Evolutionary conservation across 306 rosid species (phyloP), one percentile per base, ranked within the genome.

Genomic region (Trifolium subterraneum): DNA sequence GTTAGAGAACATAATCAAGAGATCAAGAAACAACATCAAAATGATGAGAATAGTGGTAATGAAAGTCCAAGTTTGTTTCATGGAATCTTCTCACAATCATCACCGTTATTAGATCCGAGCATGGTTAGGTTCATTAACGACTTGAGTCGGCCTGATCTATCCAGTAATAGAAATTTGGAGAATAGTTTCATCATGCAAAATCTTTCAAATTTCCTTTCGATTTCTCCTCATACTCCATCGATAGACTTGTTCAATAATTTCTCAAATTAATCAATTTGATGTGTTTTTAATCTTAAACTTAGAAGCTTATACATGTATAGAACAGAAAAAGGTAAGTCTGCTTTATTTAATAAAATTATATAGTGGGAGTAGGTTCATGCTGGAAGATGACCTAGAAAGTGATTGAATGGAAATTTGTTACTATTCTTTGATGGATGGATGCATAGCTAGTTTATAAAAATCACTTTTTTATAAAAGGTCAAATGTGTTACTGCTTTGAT

Each of bases 191-290:
- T 80, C 84, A 72, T 86, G 82, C 85, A 84, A 5, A 87, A 81
- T 58, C 84, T 86, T 73, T 89, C 90, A 22, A 80, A 73, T 78
- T 85, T 82, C 13, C 5, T 83, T 58, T 87, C 88, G 19, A 85
- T 83, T 58, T 87, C 88, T 25, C 86, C 84, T 8, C 60, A 1
- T 4, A 50, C 55, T 14, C 81, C 83, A 18, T 80, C 86, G 14
- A 64, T 87, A 2, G 95, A 89, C 63, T 79, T 89, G 18, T 85
- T 89, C 95, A 86, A 82, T 86, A 85, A 78, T 75, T 89, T 89
- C 73, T 59, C 58, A 8, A 78, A 85, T 60, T 70, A 23, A 2
- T 19, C 10, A 33, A 23, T 72, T 72, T 2, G 18, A 36, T 58
- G 16, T 48, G 2, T 50, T 7, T 16, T 50, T 50, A 7, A 50